phyloP scores from a whole-genome alignment of 495 filamentous ascomycete genomes.

The Hyaloscypha variabilis region DNA sequence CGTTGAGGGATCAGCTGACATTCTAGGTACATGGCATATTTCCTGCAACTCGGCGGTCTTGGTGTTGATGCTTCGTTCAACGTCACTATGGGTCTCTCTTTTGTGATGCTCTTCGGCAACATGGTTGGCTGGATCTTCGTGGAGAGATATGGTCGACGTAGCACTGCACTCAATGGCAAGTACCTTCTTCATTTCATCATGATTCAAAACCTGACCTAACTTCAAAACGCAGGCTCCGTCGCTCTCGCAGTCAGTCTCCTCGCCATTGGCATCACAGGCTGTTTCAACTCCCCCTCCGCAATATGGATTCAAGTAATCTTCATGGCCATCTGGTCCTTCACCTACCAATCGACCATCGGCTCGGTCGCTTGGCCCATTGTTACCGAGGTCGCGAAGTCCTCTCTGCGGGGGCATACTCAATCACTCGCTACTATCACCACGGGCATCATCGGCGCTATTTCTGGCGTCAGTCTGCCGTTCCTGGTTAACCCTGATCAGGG shows the following conservation, averaged over 20 bases:
- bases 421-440: conserved; percentile 20
- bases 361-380: conserved; percentile 26
- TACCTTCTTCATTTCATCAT: not conserved
- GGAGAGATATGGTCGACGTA: conserved; percentile 19
- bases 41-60: conserved; percentile 20
- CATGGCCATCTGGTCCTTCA: conserved; percentile 26
- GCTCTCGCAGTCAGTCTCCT: conserved; percentile 14
- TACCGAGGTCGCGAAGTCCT: conserved; percentile 16
- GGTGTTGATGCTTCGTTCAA: not conserved
- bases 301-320: conserved; percentile 25
- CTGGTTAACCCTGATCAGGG: conserved; percentile 21
- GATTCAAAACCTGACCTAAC: no score
- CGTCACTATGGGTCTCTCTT: conserved; percentile 16
- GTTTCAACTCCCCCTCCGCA: conserved; percentile 9
- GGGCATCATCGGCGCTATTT: conserved; percentile 20
- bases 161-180: conserved; percentile 18
- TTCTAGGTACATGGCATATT: conserved; percentile 22
- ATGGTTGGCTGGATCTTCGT: conserved; percentile 24
- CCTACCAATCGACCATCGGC: conserved; percentile 27
- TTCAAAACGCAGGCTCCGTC: conserved; percentile 6
- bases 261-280: conserved; percentile 19
- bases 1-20: not conserved
- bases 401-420: conserved; percentile 18
- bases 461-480: conserved; percentile 17
- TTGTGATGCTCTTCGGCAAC: conserved; percentile 21